A percentile compares a stretch with the other conserved stretches of the same genome.
phyloP scores from a whole-genome alignment of 2,329 filamentous ascomycete species.

The Fusarium hostae region DNA sequence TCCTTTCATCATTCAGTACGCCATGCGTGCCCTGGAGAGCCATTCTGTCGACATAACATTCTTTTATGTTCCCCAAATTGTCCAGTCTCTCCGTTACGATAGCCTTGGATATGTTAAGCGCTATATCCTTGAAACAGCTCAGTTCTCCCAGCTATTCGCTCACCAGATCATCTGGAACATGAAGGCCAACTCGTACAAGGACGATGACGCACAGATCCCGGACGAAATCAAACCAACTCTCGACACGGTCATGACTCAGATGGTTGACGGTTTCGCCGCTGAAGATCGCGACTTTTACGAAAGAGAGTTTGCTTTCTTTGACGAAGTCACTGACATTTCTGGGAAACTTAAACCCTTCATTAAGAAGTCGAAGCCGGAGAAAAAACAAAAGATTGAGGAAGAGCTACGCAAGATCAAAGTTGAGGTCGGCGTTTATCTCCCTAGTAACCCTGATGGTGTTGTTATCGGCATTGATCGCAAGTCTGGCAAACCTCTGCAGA shows the following conservation, averaged over 20 bases:
- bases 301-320: slow-evolving; percentile 97
- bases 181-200: slow-evolving; percentile 98
- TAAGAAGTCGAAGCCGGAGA: slow-evolving; percentile 91
- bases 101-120: slow-evolving; percentile 92
- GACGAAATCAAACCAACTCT: slow-evolving; percentile 94
- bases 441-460: slow-evolving; percentile 95
- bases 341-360: slow-evolving; percentile 95
- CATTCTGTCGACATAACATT: slow-evolving; percentile 98
- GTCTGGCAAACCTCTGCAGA: slow-evolving; percentile 96
- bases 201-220: slow-evolving; percentile 89
- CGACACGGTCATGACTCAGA: slow-evolving; percentile 86
- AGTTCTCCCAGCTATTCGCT: slow-evolving; percentile 97
- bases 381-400: slow-evolving; percentile 99
- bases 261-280: slow-evolving; percentile 83
- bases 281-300: slow-evolving; percentile 90
- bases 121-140: slow-evolving; percentile 96
- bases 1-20: slow-evolving; percentile 94
- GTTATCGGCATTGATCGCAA: slow-evolving; percentile 98
- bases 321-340: slow-evolving; percentile 94
- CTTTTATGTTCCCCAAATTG: slow-evolving; percentile 98
- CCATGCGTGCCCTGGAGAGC: slow-evolving; percentile 92
- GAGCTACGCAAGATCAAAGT: slow-evolving; percentile 97
- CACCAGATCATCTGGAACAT: slow-evolving; percentile 99
- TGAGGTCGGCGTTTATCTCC: slow-evolving; percentile 95
- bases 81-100: slow-evolving; percentile 94